These are phyloP conservation scores for Sarcomyxa edulis DNA, from an alignment of 768 basidiomycete species.

Conservation along the genomic window DNA sequence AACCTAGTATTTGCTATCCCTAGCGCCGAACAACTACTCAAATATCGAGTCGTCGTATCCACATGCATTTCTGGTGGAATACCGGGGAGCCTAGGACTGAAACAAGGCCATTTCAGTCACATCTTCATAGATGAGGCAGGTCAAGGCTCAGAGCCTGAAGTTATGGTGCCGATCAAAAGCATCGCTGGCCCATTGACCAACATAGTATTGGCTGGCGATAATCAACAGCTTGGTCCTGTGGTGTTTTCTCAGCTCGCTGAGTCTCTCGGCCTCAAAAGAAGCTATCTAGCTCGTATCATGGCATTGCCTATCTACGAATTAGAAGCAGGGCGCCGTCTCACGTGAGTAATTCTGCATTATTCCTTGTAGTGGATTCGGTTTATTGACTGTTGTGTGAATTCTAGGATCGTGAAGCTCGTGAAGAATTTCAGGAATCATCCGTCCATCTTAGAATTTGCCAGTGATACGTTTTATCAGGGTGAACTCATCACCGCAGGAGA, in stretches of 20 bases:
- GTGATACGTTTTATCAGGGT: conserved; percentile 50
- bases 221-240: conserved; percentile 58
- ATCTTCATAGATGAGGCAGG: conserved; percentile 66
- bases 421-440: conserved; percentile 57
- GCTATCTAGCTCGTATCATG: conserved; percentile 51
- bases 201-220: conserved; percentile 55
- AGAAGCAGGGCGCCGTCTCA: conserved; percentile 26
- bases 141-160: conserved; percentile 56
- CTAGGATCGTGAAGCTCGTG: conserved; percentile 52
- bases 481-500: conserved; percentile 47
- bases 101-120: conserved; percentile 51
- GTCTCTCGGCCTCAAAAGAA: conserved; percentile 42
- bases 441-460: conserved; percentile 51
- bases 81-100: conserved; percentile 40
- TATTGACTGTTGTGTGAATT: conserved; percentile 2
- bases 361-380: background rate
- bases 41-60: conserved; percentile 48
- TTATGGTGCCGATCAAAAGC: conserved; percentile 51
- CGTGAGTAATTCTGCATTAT: conserved; percentile 20
- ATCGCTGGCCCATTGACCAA: conserved; percentile 41
- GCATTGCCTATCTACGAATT: conserved; percentile 29
- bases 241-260: conserved; percentile 42
- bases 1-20: conserved; percentile 44
- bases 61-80: conserved; percentile 53
- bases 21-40: conserved; percentile 26